phyloP scores from a whole-genome alignment of 306 rosid genomes.

The Mucuna pruriens region DNA sequence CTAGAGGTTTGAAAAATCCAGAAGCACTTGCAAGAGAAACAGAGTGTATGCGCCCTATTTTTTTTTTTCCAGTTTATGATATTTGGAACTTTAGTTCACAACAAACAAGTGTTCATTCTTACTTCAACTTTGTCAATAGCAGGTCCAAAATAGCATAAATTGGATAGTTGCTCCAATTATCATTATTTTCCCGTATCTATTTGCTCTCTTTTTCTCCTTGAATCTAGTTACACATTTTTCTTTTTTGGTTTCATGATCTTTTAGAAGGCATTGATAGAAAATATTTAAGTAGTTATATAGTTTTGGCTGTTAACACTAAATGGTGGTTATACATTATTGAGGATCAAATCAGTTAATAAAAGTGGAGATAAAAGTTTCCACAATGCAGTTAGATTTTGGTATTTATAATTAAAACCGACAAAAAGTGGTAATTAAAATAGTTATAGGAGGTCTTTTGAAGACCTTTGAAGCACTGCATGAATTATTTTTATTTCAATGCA shows the following conservation, averaged over 20 bases:
- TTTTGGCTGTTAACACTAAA: not conserved
- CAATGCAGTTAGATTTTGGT: not conserved
- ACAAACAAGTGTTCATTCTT: not conserved
- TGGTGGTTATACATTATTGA: not conserved
- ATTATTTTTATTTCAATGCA: no score
- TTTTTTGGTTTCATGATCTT: not conserved
- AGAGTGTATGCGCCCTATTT: conserved; percentile 60
- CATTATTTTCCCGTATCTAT: not conserved
- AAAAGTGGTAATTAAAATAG: not conserved
- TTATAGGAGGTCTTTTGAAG: not conserved
- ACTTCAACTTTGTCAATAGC: not conserved
- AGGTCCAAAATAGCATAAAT: not conserved
- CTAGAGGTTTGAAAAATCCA: conserved; percentile 64
- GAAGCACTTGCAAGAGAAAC: conserved; percentile 74
- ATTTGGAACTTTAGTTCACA: not conserved
- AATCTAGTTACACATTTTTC: not conserved
- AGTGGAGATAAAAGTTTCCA: not conserved
- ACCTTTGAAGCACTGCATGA: no score
- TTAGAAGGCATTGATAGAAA: not conserved
- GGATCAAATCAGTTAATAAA: not conserved
- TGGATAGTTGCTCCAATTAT: not conserved
- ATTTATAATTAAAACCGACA: not conserved
- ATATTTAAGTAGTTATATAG: not conserved
- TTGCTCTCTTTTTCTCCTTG: not conserved
- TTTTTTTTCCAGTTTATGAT: conserved; percentile 21